Conservation (phyloP, 2,329 filamentous ascomycete species). For the Tolypocladium ovalisporum region DNA sequence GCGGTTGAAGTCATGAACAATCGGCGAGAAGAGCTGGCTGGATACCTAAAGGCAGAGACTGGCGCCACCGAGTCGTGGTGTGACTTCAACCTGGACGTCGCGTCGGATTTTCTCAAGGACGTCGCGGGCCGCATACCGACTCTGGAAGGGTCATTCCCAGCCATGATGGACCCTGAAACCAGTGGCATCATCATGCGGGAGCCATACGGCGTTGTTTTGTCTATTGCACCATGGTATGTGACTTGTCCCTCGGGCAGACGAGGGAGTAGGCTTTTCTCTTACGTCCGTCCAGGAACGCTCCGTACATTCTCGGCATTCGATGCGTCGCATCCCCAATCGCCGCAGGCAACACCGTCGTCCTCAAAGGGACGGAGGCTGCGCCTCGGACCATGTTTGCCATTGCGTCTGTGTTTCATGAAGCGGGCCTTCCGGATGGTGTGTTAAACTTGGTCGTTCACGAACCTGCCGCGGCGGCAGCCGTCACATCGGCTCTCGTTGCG, state of each 20-base stretch:
- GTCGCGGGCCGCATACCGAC: constrained; percentile 30
- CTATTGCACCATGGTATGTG: constrained; percentile 68
- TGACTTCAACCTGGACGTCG: constrained; percentile 25
- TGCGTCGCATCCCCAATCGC: constrained; percentile 57
- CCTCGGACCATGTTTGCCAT: constrained; percentile 55
- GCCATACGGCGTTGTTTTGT: constrained; percentile 68
- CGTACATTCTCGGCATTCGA: constrained; percentile 42
- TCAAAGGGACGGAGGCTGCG: constrained; percentile 61
- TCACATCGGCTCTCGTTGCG: constrained; percentile 59
- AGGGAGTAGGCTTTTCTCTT: background rate
- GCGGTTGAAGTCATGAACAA: constrained; percentile 53
- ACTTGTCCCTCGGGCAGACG: background rate
- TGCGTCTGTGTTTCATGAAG: constrained; percentile 54
- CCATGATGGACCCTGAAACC: constrained; percentile 15
- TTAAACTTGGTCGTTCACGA: constrained; percentile 62
- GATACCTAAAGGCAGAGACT: constrained; percentile 46
- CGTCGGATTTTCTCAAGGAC: constrained; percentile 29
- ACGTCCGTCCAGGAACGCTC: constrained; percentile 39
- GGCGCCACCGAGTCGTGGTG: constrained; percentile 26
- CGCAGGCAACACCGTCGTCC: constrained; percentile 63
- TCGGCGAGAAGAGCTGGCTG: constrained; percentile 47
- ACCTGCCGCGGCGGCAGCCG: constrained; percentile 52
- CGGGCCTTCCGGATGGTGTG: constrained; percentile 64
- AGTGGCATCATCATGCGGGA: constrained; percentile 59
- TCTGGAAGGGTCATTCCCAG: constrained; percentile 26